These are phyloP conservation scores for Salvia splendens DNA, from an alignment of 257 asterid genomes.

Conservation along the genomic window DNA sequence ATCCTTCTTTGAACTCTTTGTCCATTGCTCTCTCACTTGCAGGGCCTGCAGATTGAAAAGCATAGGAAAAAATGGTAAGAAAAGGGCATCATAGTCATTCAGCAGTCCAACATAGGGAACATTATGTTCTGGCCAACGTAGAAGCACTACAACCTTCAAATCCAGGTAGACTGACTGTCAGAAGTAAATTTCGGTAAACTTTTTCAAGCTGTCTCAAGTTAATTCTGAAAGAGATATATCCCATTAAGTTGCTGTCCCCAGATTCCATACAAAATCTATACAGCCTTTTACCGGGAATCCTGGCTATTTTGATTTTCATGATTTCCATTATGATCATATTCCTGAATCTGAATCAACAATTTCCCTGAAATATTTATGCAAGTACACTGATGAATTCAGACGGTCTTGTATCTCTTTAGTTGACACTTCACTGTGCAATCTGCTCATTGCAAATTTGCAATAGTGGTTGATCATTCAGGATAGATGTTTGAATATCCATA, in stretches of 20 bases:
- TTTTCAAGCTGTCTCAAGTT: background rate
- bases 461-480: too few relatives aligned
- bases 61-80: constrained; percentile 7
- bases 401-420: background rate
- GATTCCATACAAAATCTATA: background rate
- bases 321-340: background rate
- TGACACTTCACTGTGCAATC: background rate
- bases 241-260: background rate
- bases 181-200: background rate
- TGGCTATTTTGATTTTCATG: background rate
- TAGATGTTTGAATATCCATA: too few relatives aligned
- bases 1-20: constrained; percentile 57
- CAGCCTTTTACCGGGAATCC: background rate
- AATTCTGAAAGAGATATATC: background rate
- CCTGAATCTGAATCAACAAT: background rate
- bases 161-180: constrained; percentile 57
- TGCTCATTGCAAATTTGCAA: too few relatives aligned
- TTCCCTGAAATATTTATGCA: background rate
- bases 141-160: constrained; percentile 67
- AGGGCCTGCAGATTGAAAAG: constrained; percentile 52
- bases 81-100: constrained; percentile 27
- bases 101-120: constrained; percentile 20
- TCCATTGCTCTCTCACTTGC: constrained; percentile 86
- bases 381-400: background rate
- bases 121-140: constrained; percentile 21